These are phyloP conservation scores for Pichia deserticola DNA, from an alignment of 805 yeast genomes.

Conservation along the genomic window DNA sequence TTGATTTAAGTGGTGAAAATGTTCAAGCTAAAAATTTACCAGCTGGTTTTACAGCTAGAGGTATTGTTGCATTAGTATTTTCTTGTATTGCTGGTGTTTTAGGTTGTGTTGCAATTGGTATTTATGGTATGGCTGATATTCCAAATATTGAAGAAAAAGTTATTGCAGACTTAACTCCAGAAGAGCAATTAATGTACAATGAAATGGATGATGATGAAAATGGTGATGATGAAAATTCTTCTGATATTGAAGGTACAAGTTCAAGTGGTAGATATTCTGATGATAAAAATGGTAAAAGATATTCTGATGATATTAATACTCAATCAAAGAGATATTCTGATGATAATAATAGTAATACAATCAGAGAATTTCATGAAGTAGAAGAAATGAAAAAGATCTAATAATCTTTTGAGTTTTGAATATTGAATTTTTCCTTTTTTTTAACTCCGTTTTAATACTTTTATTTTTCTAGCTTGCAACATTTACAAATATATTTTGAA, in stretches of 20 bases:
- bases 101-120: constrained; percentile 68
- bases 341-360: neutral
- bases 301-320: constrained; percentile 8
- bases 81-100: constrained; percentile 78
- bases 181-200: constrained; percentile 32
- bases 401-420: neutral
- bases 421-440: neutral
- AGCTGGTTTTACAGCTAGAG: constrained; percentile 86
- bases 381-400: constrained; percentile 1
- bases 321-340: constrained; percentile 5
- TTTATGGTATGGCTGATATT: constrained; percentile 84
- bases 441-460: neutral
- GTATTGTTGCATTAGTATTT: constrained; percentile 90
- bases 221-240: neutral
- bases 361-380: constrained; percentile 3
- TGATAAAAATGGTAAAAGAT: constrained; percentile 7
- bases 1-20: constrained; percentile 70
- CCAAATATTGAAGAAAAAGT: constrained; percentile 59
- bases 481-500: too few species aligned
- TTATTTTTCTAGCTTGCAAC: neutral
- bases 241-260: neutral
- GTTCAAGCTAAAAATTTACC: constrained; percentile 65
- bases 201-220: constrained; percentile 5
- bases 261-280: constrained; percentile 12
- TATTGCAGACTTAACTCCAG: constrained; percentile 45